Percentiles rank a stretch among this genome's conserved stretches.
Evolutionary conservation across 441 rosid genomes (phyloP).

Genomic region (Brassica balearica): DNA sequence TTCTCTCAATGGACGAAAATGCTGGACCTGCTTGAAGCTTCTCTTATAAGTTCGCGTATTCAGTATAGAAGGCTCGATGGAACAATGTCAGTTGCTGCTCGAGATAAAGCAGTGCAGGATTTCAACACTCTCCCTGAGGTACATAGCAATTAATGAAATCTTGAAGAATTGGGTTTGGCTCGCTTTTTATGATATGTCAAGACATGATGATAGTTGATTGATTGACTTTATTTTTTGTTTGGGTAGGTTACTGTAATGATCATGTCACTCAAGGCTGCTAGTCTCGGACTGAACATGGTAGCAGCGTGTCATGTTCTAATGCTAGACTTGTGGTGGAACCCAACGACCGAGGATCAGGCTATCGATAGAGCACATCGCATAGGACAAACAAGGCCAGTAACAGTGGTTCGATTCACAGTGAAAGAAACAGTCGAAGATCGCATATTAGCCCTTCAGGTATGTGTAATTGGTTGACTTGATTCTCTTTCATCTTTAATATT

Average conservation of each 20-base stretch:
- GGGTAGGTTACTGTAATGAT: slow-evolving; percentile 85
- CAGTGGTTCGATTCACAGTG: slow-evolving; percentile 84
- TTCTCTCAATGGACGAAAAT: slow-evolving; percentile 96
- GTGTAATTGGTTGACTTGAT: not conserved
- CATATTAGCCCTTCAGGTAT: slow-evolving; percentile 82
- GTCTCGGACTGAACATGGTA: slow-evolving; percentile 96
- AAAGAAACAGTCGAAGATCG: slow-evolving; percentile 94
- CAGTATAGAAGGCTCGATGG: slow-evolving; percentile 94
- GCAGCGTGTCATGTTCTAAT: slow-evolving; percentile 89
- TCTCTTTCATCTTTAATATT: slow-evolving; percentile 8
- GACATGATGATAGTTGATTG: slow-evolving; percentile 8
- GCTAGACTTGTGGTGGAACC: slow-evolving; percentile 98
- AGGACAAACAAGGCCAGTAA: slow-evolving; percentile 90
- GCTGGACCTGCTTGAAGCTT: slow-evolving; percentile 85
- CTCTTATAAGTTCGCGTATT: slow-evolving; percentile 67
- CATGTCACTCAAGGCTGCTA: slow-evolving; percentile 96
- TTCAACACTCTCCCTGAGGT: slow-evolving; percentile 90
- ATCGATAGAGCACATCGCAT: slow-evolving; percentile 97
- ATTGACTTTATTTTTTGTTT: not conserved
- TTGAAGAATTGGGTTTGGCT: not conserved
- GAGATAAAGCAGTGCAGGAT: slow-evolving; percentile 93
- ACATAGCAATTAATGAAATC: slow-evolving; percentile 27
- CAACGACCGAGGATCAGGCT: slow-evolving; percentile 97
- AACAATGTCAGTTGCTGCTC: slow-evolving; percentile 84
- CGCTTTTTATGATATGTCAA: not conserved